phyloP scores from a whole-genome alignment of 73 alveolate genomes.

The Durusdinium trenchii region DNA sequence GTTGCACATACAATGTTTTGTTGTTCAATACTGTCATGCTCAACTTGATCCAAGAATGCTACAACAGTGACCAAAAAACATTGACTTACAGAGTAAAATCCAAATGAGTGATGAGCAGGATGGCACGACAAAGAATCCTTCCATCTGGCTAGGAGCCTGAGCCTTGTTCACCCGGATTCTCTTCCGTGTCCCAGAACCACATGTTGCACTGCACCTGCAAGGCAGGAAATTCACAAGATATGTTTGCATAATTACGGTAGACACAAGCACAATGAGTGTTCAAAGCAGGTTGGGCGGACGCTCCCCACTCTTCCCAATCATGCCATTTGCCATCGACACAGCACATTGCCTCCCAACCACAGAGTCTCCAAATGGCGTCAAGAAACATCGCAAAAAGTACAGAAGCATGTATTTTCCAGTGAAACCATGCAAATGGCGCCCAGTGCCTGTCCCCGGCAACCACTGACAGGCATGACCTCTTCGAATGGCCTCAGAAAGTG shows the following conservation, averaged over 20 bases:
- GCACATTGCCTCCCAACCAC: slow-evolving; percentile 44
- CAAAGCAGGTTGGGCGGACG: neutral
- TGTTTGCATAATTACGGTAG: neutral
- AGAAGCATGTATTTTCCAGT: neutral
- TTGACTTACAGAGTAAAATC: too few relatives aligned
- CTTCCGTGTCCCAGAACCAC: slow-evolving; percentile 76
- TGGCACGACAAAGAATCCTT: too few relatives aligned
- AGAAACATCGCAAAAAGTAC: neutral
- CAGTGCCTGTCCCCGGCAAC: slow-evolving; percentile 82
- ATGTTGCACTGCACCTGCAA: slow-evolving; percentile 68
- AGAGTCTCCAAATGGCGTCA: too few relatives aligned
- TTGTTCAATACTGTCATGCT: too few relatives aligned
- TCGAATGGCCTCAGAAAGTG: slow-evolving; percentile 52
- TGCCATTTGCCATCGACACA: slow-evolving; percentile 83
- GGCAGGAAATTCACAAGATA: neutral
- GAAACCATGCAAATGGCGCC: too few relatives aligned
- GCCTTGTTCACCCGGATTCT: slow-evolving; percentile 35
- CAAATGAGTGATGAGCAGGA: too few relatives aligned
- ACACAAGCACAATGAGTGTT: neutral
- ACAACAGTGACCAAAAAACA: too few relatives aligned
- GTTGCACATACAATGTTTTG: too few relatives aligned
- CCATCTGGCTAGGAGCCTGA: slow-evolving; percentile 32
- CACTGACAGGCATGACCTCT: slow-evolving; percentile 77
- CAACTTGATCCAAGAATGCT: too few relatives aligned
- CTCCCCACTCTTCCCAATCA: slow-evolving; percentile 83